A percentile compares a stretch with the other conserved stretches of the same genome.
phyloP scores from a whole-genome alignment of 257 asterid species.

The Nicotiana knightiana region DNA sequence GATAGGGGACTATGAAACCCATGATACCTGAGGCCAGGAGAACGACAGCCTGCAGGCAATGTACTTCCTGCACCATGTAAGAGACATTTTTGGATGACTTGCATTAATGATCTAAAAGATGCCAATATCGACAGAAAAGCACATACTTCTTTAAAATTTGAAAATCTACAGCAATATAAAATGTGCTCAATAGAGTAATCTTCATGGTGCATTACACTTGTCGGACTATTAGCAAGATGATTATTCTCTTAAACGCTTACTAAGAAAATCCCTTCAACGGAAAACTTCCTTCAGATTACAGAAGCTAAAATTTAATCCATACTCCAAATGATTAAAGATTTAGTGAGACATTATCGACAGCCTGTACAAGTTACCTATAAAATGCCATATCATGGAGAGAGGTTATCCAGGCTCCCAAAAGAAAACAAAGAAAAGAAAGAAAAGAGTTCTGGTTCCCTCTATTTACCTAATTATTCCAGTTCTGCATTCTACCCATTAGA shows the following conservation, averaged over 20 bases:
- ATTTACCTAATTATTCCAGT: neutral
- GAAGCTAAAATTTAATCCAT: neutral
- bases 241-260: neutral
- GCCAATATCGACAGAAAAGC: neutral
- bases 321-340: neutral
- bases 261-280: neutral
- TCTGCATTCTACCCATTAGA: neutral
- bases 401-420: too few species aligned
- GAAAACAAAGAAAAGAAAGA: too few species aligned
- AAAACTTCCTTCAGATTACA: neutral
- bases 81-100: neutral
- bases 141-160: neutral
- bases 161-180: neutral
- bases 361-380: neutral
- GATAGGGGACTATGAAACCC: slow-evolving; percentile 11
- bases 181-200: neutral
- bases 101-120: neutral
- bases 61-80: slow-evolving; percentile 19
- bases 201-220: neutral
- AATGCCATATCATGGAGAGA: neutral
- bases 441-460: neutral
- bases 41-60: slow-evolving; percentile 16
- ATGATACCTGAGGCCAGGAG: slow-evolving; percentile 17
- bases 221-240: neutral
- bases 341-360: neutral